Evolutionary conservation across 345 rosid species (phyloP).

Genomic region (Aquilaria malaccensis): DNA sequence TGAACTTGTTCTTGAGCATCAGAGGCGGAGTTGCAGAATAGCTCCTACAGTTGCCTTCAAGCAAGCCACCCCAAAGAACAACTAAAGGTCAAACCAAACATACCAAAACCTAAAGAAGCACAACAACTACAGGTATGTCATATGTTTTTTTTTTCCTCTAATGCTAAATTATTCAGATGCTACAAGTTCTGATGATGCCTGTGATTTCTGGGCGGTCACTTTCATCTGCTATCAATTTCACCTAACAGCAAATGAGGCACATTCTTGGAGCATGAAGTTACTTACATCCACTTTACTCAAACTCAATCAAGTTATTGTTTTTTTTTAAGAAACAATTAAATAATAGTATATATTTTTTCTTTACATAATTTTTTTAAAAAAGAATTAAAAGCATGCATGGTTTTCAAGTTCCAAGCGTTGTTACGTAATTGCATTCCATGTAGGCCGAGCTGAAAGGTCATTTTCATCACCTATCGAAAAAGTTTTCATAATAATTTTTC

Average conservation of each 20-base stretch:
- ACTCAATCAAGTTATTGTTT: background rate
- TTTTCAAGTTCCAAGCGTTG: background rate
- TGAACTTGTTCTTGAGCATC: conserved; percentile 86
- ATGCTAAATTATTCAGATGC: background rate
- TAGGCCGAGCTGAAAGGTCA: conserved; percentile 19
- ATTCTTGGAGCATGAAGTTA: background rate
- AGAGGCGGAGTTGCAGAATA: conserved; percentile 83
- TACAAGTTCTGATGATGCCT: background rate
- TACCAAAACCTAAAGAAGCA: conserved; percentile 18
- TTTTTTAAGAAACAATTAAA: background rate
- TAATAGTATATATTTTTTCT: background rate
- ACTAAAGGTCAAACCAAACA: conserved; percentile 22
- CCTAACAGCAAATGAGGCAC: conserved; percentile 9
- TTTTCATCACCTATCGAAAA: conserved; percentile 13
- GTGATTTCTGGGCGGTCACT: conserved; percentile 7
- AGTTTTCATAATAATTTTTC: conserved; percentile 3
- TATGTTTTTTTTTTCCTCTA: conserved; percentile 5
- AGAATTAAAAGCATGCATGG: no score
- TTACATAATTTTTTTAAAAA: background rate
- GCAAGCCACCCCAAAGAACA: conserved; percentile 45
- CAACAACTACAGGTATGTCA: conserved; percentile 20
- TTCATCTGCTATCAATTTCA: background rate
- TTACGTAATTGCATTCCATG: conserved; percentile 12
- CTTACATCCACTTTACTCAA: background rate
- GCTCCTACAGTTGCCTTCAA: conserved; percentile 99